A percentile compares a stretch with the other conserved stretches of the same genome.
Evolutionary conservation across 345 rosid species (phyloP).

Genomic region (Erodium maritimum): DNA sequence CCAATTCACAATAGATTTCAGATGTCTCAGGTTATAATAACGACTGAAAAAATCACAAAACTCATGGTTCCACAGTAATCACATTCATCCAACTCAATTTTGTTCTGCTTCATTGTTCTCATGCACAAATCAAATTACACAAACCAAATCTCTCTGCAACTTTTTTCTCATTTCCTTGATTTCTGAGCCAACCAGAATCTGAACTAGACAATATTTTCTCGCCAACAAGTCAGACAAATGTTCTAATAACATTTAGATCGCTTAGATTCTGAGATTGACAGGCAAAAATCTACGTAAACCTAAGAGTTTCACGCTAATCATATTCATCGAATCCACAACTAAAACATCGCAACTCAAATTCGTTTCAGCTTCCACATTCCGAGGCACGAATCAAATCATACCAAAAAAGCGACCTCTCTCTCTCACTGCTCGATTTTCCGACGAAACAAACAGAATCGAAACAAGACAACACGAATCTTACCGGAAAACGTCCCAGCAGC

Average conservation of each 20-base stretch:
- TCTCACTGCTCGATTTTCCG: neutral
- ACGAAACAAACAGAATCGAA: slow-evolving; percentile 7
- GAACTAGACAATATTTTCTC: neutral
- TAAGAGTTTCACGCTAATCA: neutral
- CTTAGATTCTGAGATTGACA: neutral
- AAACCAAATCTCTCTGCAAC: neutral
- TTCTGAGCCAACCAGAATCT: neutral
- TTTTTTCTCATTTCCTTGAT: too few species aligned
- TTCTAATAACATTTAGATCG: neutral
- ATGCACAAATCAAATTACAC: neutral
- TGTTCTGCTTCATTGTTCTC: neutral
- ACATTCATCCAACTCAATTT: neutral
- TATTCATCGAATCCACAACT: neutral
- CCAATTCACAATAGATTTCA: neutral
- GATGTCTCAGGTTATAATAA: neutral
- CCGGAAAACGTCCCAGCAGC: slow-evolving; percentile 98
- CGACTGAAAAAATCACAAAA: neutral
- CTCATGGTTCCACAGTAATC: neutral
- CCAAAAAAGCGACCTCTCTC: neutral
- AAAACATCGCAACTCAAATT: neutral
- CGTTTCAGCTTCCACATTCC: neutral
- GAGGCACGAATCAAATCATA: neutral
- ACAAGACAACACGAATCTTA: slow-evolving; percentile 12
- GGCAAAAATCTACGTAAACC: neutral
- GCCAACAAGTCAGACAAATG: neutral